Percentiles rank a stretch among this genome's conserved stretches.
These are phyloP conservation scores for Gracilaria caudata DNA, from an alignment of 23 red algal species.

Conservation along the genomic window DNA sequence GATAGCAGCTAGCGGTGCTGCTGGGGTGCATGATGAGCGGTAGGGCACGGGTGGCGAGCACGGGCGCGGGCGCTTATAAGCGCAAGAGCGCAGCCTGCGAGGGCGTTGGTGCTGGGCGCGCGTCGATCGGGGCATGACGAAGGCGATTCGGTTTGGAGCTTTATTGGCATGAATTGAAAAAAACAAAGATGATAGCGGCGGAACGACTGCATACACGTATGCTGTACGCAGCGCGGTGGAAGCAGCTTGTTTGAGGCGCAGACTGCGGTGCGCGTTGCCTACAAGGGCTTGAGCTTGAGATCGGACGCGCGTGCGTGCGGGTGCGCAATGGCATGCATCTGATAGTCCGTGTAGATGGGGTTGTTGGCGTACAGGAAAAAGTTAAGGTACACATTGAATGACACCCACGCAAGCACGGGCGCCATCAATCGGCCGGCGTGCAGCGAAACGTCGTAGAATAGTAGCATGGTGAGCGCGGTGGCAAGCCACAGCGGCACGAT, in stretches of 20 bases:
- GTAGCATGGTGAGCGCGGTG: conserved; percentile 32
- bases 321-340: conserved; percentile 9
- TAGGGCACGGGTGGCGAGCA: not conserved
- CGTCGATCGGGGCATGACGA: not conserved
- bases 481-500: conserved; percentile 58
- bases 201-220: not conserved
- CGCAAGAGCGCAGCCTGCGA: too few species aligned
- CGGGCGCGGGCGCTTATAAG: too few species aligned
- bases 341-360: conserved; percentile 49
- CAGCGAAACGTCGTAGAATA: conserved; percentile 39
- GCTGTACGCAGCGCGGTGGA: not conserved
- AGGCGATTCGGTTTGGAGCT: not conserved
- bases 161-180: not conserved
- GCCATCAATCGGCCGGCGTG: conserved; percentile 26
- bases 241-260: not conserved
- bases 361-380: conserved; percentile 36
- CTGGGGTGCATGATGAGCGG: too few species aligned
- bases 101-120: too few species aligned
- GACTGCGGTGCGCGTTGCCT: not conserved
- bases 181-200: not conserved
- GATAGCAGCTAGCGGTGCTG: too few species aligned
- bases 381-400: conserved; percentile 59
- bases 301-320: not conserved
- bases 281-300: conserved; percentile 24
- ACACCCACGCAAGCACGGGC: conserved; percentile 51